Evolutionary conservation across 2,329 filamentous ascomycete genomes (phyloP), one percentile per base, ranked within the genome.

Genomic region (Emergomyces pasteurianus): DNA sequence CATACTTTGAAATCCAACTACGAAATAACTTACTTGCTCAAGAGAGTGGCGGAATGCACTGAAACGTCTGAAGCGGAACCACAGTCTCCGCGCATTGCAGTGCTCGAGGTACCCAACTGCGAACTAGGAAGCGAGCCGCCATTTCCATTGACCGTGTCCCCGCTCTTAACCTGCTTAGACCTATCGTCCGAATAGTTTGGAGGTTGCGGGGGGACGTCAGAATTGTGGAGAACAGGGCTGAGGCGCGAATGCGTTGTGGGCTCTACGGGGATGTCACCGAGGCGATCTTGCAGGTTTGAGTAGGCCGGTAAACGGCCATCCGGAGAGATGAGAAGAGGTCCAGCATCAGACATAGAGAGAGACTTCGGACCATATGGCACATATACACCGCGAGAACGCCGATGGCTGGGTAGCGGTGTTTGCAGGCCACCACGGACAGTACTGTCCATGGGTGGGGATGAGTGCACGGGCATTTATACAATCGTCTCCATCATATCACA

Each of bases 381-480:
- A 40, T 58, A 52, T 10, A 21, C 43, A 4, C 36, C 47, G 46
- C 46, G 57, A 23, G 57, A 12, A 10, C 43, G 28, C 21, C 43
- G 57, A 58, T 58, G 28, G 63, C 43, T 59, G 46, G 54, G 55
- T 57, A 58, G 59, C 55, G 50, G 57, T 47, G 58, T 58, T 36
- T 40, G 49, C 42, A 47, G 61, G 58, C 62, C 64, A 57, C 58
- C 57, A 46, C 61, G 64, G 58, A 57, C 62, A 55, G 59, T 60
- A 63, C 62, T 63, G 58, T 58, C 59, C 58, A 61, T 62, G 58
- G 62, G 54, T 43, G 63, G 47, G 54, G 62, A 63, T 43, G 55
- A 28, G 50, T 43, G 49, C 43, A 57, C 57, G 18, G 61, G 63
- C 61, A 65, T 65, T n/a, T 49, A 59, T 46, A 42, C 47, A 8